Evolutionary conservation across 1,139 yeast genomes (phyloP).

Genomic region (Diutina siamensis): DNA sequence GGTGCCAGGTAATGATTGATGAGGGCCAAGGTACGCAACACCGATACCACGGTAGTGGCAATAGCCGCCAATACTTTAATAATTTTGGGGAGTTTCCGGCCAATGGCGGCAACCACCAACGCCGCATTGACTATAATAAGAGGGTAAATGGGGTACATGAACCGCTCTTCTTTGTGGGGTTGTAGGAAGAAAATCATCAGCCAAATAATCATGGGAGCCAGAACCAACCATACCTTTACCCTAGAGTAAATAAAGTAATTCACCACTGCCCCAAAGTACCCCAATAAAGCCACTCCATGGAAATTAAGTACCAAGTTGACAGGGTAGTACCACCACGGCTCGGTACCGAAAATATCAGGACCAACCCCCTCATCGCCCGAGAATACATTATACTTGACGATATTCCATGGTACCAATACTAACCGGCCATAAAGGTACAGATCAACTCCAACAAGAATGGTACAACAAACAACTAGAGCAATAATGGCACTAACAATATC

Average conservation of each 20-base stretch:
- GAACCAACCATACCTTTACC: not conserved
- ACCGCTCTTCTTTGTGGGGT: constrained; percentile 92
- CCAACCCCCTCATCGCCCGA: constrained; percentile 60
- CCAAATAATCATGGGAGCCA: constrained; percentile 50
- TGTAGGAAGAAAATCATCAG: constrained; percentile 51
- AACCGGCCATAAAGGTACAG: constrained; percentile 47
- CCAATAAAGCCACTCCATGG: constrained; percentile 42
- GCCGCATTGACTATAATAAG: constrained; percentile 56
- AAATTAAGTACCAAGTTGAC: constrained; percentile 65
- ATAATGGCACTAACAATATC: constrained; percentile 7
- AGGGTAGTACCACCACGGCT: constrained; percentile 68
- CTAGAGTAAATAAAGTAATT: constrained; percentile 12
- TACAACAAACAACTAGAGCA: constrained; percentile 15
- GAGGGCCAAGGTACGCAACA: constrained; percentile 27
- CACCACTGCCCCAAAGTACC: constrained; percentile 25
- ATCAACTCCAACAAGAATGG: constrained; percentile 38
- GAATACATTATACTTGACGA: constrained; percentile 73
- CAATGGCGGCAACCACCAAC: constrained; percentile 23
- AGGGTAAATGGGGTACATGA: constrained; percentile 76
- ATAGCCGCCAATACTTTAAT: not conserved
- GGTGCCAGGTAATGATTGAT: constrained; percentile 55
- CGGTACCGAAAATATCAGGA: constrained; percentile 86
- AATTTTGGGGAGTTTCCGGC: not conserved
- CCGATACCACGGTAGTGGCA: constrained; percentile 17
- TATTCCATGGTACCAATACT: constrained; percentile 66